Evolutionary conservation across 805 yeast genomes (phyloP).

Genomic region (Candida sanyiensis): DNA sequence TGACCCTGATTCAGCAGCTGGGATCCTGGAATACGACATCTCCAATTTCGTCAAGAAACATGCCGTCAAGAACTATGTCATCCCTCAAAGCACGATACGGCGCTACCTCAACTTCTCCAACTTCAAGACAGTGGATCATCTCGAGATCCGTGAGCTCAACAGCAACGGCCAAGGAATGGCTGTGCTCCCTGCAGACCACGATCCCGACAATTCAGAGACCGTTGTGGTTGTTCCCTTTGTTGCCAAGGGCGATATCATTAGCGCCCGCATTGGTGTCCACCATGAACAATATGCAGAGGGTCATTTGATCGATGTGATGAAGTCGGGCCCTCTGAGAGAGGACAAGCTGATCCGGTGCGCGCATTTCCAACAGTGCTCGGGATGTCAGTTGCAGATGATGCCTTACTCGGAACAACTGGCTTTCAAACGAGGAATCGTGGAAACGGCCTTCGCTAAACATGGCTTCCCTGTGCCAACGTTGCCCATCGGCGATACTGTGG

Average conservation of each 20-base stretch:
- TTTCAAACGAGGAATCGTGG: conserved; percentile 67
- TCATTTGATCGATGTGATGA: conserved; percentile 52
- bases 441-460: conserved; percentile 71
- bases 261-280: conserved; percentile 64
- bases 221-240: conserved; percentile 79
- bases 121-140: conserved; percentile 35
- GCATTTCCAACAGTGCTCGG: conserved; percentile 86
- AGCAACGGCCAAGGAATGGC: conserved; percentile 87
- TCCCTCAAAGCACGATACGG: conserved; percentile 7
- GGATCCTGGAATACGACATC: conserved; percentile 9
- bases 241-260: conserved; percentile 73
- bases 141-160: conserved; percentile 39
- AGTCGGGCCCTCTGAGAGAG: conserved; percentile 39
- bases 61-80: neutral
- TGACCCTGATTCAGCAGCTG: conserved; percentile 11
- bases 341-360: conserved; percentile 54
- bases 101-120: conserved; percentile 6
- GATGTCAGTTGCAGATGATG: conserved; percentile 86
- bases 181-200: conserved; percentile 52
- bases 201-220: conserved; percentile 34
- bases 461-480: conserved; percentile 43
- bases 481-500: conserved; percentile 60
- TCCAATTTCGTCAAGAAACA: neutral
- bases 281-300: conserved; percentile 68
- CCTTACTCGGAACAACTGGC: conserved; percentile 64